Conservation (phyloP, 2,329 filamentous ascomycete species). For the Neopestalotiopsis sp. region DNA sequence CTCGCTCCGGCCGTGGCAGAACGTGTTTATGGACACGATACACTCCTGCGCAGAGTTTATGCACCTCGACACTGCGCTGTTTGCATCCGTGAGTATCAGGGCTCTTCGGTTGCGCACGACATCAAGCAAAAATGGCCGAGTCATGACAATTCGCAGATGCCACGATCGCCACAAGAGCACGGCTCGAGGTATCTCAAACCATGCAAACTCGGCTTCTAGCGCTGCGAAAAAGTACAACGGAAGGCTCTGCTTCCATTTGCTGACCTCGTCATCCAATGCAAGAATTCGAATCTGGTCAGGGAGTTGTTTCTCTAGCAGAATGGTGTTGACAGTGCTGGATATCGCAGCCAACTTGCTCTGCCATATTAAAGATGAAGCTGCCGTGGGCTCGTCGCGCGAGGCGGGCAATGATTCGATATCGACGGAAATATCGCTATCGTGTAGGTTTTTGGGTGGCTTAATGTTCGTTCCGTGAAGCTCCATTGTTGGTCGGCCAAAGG, state of each 20-base stretch:
- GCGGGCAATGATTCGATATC: background rate
- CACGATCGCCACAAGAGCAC: slow-evolving; percentile 1
- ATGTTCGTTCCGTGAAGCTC: background rate
- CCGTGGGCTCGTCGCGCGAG: background rate
- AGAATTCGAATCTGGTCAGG: background rate
- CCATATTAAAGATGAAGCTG: background rate
- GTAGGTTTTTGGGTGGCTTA: background rate
- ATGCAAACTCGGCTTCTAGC: background rate
- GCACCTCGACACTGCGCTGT: background rate
- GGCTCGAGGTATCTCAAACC: background rate
- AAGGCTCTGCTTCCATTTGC: background rate
- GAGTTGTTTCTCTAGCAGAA: background rate
- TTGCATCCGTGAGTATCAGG: background rate
- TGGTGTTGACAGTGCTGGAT: background rate
- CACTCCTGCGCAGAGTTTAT: background rate
- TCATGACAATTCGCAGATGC: background rate
- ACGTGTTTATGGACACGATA: background rate
- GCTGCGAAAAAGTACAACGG: background rate
- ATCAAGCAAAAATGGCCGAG: background rate
- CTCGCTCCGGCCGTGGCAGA: background rate
- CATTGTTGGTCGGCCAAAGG: slow-evolving; percentile 40
- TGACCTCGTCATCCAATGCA: background rate
- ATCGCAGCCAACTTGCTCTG: slow-evolving; percentile 1
- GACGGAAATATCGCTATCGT: background rate
- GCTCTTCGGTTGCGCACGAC: background rate